Percentiles rank a stretch among this genome's conserved stretches.
Evolutionary conservation across 805 yeast genomes (phyloP).

Genomic region (Huiozyma sinensis): DNA sequence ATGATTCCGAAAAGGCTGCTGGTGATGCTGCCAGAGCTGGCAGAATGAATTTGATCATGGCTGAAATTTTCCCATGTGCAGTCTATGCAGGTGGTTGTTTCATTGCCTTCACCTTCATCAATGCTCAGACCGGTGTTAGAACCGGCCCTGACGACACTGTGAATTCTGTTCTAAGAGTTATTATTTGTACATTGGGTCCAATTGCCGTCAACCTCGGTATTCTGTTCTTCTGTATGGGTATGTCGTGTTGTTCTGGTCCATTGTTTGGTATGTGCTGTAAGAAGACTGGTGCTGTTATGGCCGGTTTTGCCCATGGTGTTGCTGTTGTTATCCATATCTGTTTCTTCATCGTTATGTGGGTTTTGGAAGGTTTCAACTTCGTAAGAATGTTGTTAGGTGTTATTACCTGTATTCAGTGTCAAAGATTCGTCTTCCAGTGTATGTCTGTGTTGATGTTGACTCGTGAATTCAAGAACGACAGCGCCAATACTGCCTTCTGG

Average conservation of each 20-base stretch:
- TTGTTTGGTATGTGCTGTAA: conserved; percentile 88
- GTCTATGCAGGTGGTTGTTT: conserved; percentile 72
- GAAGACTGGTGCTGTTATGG: conserved; percentile 90
- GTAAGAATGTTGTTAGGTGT: conserved; percentile 80
- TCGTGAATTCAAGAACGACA: conserved; percentile 93
- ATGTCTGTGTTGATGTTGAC: conserved; percentile 72
- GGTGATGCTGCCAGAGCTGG: conserved; percentile 81
- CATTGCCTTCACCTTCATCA: conserved; percentile 69
- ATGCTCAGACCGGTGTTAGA: conserved; percentile 77
- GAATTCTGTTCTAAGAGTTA: conserved; percentile 60
- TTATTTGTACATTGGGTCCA: conserved; percentile 82
- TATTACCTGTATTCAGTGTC: conserved; percentile 72
- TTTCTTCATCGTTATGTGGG: conserved; percentile 95
- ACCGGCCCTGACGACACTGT: conserved; percentile 38
- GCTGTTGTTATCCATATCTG: conserved; percentile 81
- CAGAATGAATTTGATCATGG: conserved; percentile 57
- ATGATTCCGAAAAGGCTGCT: conserved; percentile 69
- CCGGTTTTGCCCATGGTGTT: conserved; percentile 91
- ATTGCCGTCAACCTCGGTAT: conserved; percentile 84
- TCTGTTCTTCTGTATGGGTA: conserved; percentile 58
- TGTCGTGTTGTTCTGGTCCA: conserved; percentile 98
- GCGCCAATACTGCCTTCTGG: conserved; percentile 98
- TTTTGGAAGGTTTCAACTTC: conserved; percentile 84
- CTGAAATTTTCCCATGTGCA: conserved; percentile 62
- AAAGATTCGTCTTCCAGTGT: conserved; percentile 77